These are phyloP conservation scores for Mortierella alpina DNA, from an alignment of 192 early-diverging fungal genomes.

Conservation along the genomic window DNA sequence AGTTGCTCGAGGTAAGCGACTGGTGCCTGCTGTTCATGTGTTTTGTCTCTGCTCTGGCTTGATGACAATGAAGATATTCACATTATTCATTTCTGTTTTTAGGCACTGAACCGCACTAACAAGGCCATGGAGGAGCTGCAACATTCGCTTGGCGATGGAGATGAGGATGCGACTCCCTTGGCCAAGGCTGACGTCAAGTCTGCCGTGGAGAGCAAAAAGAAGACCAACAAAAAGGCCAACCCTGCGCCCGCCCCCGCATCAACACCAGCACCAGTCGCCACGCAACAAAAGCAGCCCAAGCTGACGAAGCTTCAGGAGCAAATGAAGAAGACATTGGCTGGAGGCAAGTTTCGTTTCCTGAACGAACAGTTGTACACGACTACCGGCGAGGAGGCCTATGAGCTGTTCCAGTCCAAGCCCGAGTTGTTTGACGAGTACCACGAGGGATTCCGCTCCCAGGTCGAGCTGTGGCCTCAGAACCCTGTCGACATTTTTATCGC, in stretches of 20 bases:
- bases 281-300: slow-evolving; percentile 46
- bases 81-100: neutral
- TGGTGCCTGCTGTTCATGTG: neutral
- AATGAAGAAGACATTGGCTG: slow-evolving; percentile 59
- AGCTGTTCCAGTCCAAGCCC: slow-evolving; percentile 84
- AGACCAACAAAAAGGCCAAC: slow-evolving; percentile 31
- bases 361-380: slow-evolving; percentile 97
- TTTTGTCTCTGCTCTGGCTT: neutral
- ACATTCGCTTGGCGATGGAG: slow-evolving; percentile 37
- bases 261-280: slow-evolving; percentile 3
- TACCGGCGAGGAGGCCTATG: slow-evolving; percentile 75
- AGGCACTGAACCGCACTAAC: slow-evolving; percentile 47
- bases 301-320: slow-evolving; percentile 67
- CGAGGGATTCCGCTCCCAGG: slow-evolving; percentile 91
- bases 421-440: slow-evolving; percentile 97
- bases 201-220: slow-evolving; percentile 34
- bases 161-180: slow-evolving; percentile 23
- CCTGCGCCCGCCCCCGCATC: slow-evolving; percentile 10
- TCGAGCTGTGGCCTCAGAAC: slow-evolving; percentile 92
- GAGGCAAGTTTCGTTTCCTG: slow-evolving; percentile 87
- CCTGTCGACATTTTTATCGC: slow-evolving; percentile 89
- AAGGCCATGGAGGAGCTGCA: slow-evolving; percentile 47
- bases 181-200: slow-evolving; percentile 36
- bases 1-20: slow-evolving; percentile 35
- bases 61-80: neutral